Evolutionary conservation across 768 basidiomycete genomes (phyloP), one percentile per base, ranked within the genome.

Genomic region (Collybiopsis confluens): DNA sequence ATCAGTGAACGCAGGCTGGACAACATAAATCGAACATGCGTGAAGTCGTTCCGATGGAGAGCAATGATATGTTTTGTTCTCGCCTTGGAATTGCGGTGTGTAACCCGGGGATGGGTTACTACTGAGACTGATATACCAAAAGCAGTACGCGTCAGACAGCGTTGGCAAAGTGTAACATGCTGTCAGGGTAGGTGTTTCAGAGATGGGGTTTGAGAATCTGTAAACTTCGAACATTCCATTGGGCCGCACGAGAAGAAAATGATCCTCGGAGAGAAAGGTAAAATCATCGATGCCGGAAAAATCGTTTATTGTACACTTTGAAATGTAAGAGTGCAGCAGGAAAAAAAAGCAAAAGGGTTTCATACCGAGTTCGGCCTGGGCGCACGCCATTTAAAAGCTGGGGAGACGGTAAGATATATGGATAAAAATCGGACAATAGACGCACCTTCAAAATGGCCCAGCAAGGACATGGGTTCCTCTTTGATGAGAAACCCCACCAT

Each of bases 101-200:
- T 70, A 72, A 11, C 73, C 74, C 5, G 78, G 74, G 16, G 74
- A 65, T 3, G 79, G 76, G 55, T 80, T 80, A 57, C 73, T 76
- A 62, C 77, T 78, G 69, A 79, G 73, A 46, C 76, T 77, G 38
- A 79, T 78, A 53, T 80, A 78, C 75, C 76, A 80, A 57, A 79
- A 81, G 60, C 70, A 68, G 57, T 74, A 78, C 5, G 71, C 75
- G 4, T 68, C 64, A 28, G 72, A 68, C 11, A 81, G 69, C 3
- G 67, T 65, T 1, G 79, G 79, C 30, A 81, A 73, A 21, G 60
- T 64, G 48, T 77, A 77, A 55, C 59, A 70, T 24, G 70, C 72
- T 37, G 62, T 56, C 2, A 77, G 78, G 4, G 55, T 46, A 9
- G 64, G 67, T 4, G 59, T 58, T 11, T 58, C 21, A 10, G 61